Evolutionary conservation across 2,329 filamentous ascomycete species (phyloP).

Genomic region (Arthrocladium fulminans): DNA sequence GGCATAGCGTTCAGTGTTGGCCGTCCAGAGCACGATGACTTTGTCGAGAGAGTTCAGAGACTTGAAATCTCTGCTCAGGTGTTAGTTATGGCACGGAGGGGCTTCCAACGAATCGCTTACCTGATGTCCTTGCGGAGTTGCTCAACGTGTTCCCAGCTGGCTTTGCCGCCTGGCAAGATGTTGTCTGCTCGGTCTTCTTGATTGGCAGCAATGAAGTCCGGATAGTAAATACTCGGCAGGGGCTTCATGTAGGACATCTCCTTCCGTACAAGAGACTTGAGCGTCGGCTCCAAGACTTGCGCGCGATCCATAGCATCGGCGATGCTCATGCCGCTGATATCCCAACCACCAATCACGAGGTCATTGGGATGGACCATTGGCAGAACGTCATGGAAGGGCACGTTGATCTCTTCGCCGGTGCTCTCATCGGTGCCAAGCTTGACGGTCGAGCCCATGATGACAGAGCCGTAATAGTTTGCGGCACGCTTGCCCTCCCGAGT

Average conservation of each 20-base stretch:
- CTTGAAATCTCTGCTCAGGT: conserved; percentile 68
- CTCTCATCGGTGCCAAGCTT: conserved; percentile 85
- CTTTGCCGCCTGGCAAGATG: conserved; percentile 71
- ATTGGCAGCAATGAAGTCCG: conserved; percentile 98
- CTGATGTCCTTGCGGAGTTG: conserved; percentile 87
- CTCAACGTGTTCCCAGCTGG: conserved; percentile 79
- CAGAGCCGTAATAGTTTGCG: conserved; percentile 96
- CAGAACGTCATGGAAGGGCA: conserved; percentile 87
- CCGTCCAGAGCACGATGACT: conserved; percentile 96
- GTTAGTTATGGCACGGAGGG: conserved; percentile 8
- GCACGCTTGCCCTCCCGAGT: conserved; percentile 78
- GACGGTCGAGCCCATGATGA: conserved; percentile 94
- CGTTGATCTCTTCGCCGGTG: conserved; percentile 83
- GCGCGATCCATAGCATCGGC: conserved; percentile 92
- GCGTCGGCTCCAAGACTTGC: conserved; percentile 84
- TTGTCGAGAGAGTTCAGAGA: conserved; percentile 75
- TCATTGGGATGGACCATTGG: conserved; percentile 98
- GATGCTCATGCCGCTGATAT: conserved; percentile 86
- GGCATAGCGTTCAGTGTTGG: conserved; percentile 95
- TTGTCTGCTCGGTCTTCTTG: conserved; percentile 96
- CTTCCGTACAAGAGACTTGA: conserved; percentile 84
- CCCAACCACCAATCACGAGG: conserved; percentile 90
- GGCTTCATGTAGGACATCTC: conserved; percentile 85
- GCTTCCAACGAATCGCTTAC: conserved; percentile 34
- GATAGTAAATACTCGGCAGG: conserved; percentile 93